Conservation (phyloP, 140 eudicot genomes). For the Anethum foeniculum region DNA sequence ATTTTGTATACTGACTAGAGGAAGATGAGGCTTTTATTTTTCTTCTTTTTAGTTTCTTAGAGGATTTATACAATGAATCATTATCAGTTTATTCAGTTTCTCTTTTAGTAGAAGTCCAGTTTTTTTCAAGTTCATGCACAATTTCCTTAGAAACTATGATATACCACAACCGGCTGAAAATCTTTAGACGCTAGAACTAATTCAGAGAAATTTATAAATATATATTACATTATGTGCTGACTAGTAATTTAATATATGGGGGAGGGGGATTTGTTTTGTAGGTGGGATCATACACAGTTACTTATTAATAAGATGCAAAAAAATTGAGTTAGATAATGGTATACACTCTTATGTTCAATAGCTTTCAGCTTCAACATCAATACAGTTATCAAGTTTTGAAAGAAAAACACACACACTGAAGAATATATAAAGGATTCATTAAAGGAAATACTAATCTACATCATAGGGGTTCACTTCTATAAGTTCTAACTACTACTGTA, state of each 20-base stretch:
- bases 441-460: slow-evolving; percentile 5
- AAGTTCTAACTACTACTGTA: slow-evolving; percentile 6
- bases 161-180: not conserved
- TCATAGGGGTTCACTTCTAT: not conserved
- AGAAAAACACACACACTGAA: not conserved
- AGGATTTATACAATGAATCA: slow-evolving; percentile 14
- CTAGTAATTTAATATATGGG: no score
- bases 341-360: not conserved
- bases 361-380: slow-evolving; percentile 1
- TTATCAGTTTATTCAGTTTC: not conserved
- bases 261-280: not conserved
- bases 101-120: not conserved
- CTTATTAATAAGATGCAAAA: not conserved
- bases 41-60: slow-evolving; percentile 13
- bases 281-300: not conserved
- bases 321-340: not conserved
- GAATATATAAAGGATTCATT: not conserved
- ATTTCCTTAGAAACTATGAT: not conserved
- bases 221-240: no score
- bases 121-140: not conserved
- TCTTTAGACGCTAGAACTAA: not conserved
- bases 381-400: not conserved
- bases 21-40: slow-evolving; percentile 61
- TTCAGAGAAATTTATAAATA: not conserved
- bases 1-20: slow-evolving; percentile 45